Conservation (phyloP, 2,329 filamentous ascomycete genomes). For the Cyphellophora attinorum region DNA sequence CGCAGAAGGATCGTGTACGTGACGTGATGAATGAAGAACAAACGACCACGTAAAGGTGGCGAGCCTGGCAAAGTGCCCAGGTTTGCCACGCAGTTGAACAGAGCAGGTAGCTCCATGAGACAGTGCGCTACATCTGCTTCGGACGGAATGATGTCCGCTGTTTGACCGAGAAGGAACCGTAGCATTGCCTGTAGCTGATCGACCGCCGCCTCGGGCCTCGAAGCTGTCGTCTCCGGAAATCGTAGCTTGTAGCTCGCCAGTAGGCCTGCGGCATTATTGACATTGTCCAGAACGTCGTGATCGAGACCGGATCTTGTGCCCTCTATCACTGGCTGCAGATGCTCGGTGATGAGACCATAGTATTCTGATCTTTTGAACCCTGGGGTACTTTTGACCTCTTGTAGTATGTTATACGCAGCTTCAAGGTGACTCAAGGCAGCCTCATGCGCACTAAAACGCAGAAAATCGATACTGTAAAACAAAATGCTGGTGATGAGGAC, state of each 20-base stretch:
- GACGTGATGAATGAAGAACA: background rate
- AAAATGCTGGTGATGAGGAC: slow-evolving; percentile 10
- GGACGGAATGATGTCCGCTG: background rate
- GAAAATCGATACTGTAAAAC: slow-evolving; percentile 12
- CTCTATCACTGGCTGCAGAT: slow-evolving; percentile 11
- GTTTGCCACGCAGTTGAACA: background rate
- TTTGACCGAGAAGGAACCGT: slow-evolving; percentile 4
- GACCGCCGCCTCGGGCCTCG: slow-evolving; percentile 6
- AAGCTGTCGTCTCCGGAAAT: slow-evolving; percentile 4
- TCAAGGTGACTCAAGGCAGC: slow-evolving; percentile 10
- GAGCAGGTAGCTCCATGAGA: background rate
- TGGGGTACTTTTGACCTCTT: slow-evolving; percentile 10
- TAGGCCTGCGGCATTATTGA: slow-evolving; percentile 5
- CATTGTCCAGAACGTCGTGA: slow-evolving; percentile 4
- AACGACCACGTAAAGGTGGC: background rate
- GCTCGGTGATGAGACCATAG: slow-evolving; percentile 9
- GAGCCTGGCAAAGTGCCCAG: background rate
- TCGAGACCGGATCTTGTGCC: slow-evolving; percentile 4
- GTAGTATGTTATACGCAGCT: slow-evolving; percentile 12
- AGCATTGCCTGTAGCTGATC: slow-evolving; percentile 7
- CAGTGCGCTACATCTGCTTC: background rate
- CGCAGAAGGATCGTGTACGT: background rate
- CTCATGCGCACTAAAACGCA: slow-evolving; percentile 6
- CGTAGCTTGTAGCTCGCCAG: slow-evolving; percentile 6
- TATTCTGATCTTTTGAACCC: slow-evolving; percentile 4